Evolutionary conservation across 768 basidiomycete genomes (phyloP), one percentile per base, ranked within the genome.

Genomic region (Phlebiopsis flavidoalba): DNA sequence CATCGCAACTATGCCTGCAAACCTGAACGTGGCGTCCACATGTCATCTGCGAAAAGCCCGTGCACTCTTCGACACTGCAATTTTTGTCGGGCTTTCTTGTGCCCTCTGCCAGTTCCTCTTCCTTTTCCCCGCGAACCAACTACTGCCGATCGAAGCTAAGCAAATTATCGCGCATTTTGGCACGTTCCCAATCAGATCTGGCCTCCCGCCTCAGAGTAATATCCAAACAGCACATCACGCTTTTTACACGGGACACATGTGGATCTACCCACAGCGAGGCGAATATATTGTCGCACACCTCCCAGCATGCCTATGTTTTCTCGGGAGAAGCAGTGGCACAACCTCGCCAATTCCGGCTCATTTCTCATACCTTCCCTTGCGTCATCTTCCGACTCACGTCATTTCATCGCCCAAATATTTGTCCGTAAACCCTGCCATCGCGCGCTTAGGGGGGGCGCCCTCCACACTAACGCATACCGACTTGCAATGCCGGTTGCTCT

Each of bases 151-250:
- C 10, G 62, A 63, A 35, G n/a, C 33, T 1, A 59, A 48, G 24
- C 62, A 63, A 36, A 55, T 63, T 21, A 59, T 59, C 5, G 51
- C 62, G 62, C 62, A 3, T 21, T 59, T 5, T 63, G 62, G 62
- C 62, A 63, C 62, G 5, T 63, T 63, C 62, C 62, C 62, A 7
- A 24, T 59, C 17, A 63, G 53, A 54, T 63, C 40, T 21, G n/a
- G n/a, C 19, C 33, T n/a, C 48, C 3, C 2, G 40, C 12, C 19
- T 33, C 35, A 5, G 15, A 26, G 2, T 36, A 1, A 15, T 53
- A 1, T 52, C 22, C 22, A 31, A 31, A n/a, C n/a, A n/a, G n/a
- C 12, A 43, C 40, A 43, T 21, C 21, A 4, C 48, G 21, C 49
- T 12, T 24, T n/a, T 31, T 53, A 53, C 12, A 3, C 26, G 15